Evolutionary conservation across 805 yeast species (phyloP).

Genomic region (Candida piceae): DNA sequence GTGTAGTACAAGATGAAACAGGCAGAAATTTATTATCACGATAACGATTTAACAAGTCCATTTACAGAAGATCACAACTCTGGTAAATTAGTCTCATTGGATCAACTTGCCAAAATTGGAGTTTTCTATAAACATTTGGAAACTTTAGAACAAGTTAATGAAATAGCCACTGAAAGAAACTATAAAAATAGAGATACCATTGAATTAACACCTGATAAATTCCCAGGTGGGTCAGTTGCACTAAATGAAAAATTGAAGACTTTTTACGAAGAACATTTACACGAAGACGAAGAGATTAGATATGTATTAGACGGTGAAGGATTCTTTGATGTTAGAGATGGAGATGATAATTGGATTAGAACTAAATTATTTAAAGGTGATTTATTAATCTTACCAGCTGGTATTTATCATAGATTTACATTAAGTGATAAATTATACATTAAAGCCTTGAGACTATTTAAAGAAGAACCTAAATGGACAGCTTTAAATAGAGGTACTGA

Average conservation of each 20-base stretch:
- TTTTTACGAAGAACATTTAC: slow-evolving; percentile 83
- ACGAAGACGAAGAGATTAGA: slow-evolving; percentile 95
- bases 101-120: slow-evolving; percentile 54
- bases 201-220: slow-evolving; percentile 50
- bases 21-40: slow-evolving; percentile 51
- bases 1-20: background rate
- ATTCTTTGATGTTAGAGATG: slow-evolving; percentile 78
- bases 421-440: slow-evolving; percentile 58
- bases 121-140: slow-evolving; percentile 57
- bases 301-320: slow-evolving; percentile 89
- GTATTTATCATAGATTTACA: slow-evolving; percentile 91
- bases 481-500: slow-evolving; percentile 55
- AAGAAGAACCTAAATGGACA: slow-evolving; percentile 96
- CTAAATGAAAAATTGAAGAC: slow-evolving; percentile 59
- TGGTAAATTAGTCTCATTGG: slow-evolving; percentile 50
- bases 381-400: slow-evolving; percentile 76
- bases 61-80: slow-evolving; percentile 71
- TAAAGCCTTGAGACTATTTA: slow-evolving; percentile 76
- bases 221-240: slow-evolving; percentile 56
- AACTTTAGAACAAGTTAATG: slow-evolving; percentile 52
- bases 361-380: slow-evolving; percentile 61
- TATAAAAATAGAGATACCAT: slow-evolving; percentile 81
- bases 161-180: slow-evolving; percentile 59
- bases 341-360: slow-evolving; percentile 66
- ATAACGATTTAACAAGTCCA: slow-evolving; percentile 48